Base-by-base conservation (phyloP, 2,329 filamentous ascomycete species). In the Penicillium verrucosum region DNA sequence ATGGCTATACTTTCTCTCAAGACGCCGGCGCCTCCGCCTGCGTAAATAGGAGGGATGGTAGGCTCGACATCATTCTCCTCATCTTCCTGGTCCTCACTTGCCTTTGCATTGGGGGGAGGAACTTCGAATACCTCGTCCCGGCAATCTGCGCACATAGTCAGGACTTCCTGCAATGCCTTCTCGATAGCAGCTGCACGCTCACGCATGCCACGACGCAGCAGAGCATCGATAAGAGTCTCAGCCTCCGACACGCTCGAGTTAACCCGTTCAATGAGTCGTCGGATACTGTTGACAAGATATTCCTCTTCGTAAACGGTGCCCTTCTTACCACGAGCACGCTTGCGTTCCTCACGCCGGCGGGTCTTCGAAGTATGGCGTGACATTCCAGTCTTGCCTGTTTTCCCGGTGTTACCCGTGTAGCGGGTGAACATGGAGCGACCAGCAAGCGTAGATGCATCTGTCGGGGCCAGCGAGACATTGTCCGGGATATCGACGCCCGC, bases 301-400 rank as follows among this genome's bases (percentile, higher is more conserved):
- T 97, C 94, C 70, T 97, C 93, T 74, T 99, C 94, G 73, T 99
- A 99, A 5, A 99, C 90, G 16, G 90, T 96, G 11, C 94, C 94
- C 79, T 97, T 97, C 73, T 96, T 93, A 25, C 94, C 94, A 8
- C 91, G 81, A 0, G 94, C 94, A 16, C 93, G 86, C 82, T 99
- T 99, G 73, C 96, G 86, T 80, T 99, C 94, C 75, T 99, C 94
- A 21, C 92, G 83, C 25, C 88, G 82, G 51, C 92, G 86, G 70
- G 96, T 97, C 80, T 94, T 96, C 69, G 85, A 89, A 40, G 91
- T 96, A 57, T 89, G 89, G 12, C 92, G 83, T 48, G 2, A 85
- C 81, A 21, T 65, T 18, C 67, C 66, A 3, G 67, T 68, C 43
- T 66, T 71, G 23, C 70, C 72, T 8, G 80, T 80, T 59, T 87